Evolutionary conservation across 306 rosid genomes (phyloP).

Genomic region (Malus domestica): ASM211411v1 NC_041797.1:11460001-11460500

Average conservation of each 20-base stretch:
- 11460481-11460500: constrained; percentile 1
- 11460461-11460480: background rate
- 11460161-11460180: background rate
- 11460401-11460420: constrained; percentile 77
- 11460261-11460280: background rate
- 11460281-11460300: constrained; percentile 28
- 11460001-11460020: constrained; percentile 6
- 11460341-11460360: constrained; percentile 54
- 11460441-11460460: background rate
- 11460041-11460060: background rate
- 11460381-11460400: constrained; percentile 64
- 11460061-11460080: constrained; percentile 2
- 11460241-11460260: background rate
- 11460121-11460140: background rate
- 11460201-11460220: background rate
- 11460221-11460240: background rate
- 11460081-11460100: background rate
- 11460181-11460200: background rate
- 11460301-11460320: constrained; percentile 56
- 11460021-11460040: constrained; percentile 3
- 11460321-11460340: constrained; percentile 55
- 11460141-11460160: background rate
- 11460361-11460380: constrained; percentile 53
- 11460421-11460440: background rate
- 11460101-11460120: background rate